Evolutionary conservation across 139 green algal genomes (phyloP).

Genomic region (Dunaliella sp.): DNA sequence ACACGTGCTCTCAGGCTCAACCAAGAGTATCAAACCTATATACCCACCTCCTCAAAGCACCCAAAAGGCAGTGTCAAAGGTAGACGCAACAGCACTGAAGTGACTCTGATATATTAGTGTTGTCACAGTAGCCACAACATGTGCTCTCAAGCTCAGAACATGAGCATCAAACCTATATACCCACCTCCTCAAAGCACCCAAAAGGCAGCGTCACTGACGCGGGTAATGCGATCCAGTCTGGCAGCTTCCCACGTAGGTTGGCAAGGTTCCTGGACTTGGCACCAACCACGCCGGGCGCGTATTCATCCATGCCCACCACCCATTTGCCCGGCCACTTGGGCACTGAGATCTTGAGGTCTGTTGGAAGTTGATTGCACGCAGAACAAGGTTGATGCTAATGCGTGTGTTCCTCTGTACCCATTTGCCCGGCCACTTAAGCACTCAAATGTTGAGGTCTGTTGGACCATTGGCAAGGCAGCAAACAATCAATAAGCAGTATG

Average conservation of each 20-base stretch:
- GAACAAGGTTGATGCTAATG: no score
- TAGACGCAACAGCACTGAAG: no score
- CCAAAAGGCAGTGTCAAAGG: no score
- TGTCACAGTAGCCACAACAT: no score
- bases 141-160: conserved; percentile 18
- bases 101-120: no score
- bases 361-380: no score
- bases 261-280: conserved; percentile 97
- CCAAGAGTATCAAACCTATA: no score
- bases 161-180: no score
- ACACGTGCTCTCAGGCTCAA: no score
- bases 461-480: no score
- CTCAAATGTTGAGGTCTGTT: conserved; percentile 47
- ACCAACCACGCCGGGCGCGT: conserved; percentile 84
- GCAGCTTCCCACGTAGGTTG: conserved; percentile 80
- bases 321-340: conserved; percentile 82
- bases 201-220: conserved; percentile 92
- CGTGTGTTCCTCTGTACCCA: conserved; percentile 88
- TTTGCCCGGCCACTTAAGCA: conserved; percentile 78
- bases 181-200: conserved; percentile 84
- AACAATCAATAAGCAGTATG: no score
- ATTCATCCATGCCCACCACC: conserved; percentile 85
- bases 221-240: conserved; percentile 83
- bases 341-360: conserved; percentile 52
- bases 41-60: conserved; percentile 79